Evolutionary conservation across 129 eudicot genomes (phyloP).

Genomic region (Escallonia herrerae): DNA sequence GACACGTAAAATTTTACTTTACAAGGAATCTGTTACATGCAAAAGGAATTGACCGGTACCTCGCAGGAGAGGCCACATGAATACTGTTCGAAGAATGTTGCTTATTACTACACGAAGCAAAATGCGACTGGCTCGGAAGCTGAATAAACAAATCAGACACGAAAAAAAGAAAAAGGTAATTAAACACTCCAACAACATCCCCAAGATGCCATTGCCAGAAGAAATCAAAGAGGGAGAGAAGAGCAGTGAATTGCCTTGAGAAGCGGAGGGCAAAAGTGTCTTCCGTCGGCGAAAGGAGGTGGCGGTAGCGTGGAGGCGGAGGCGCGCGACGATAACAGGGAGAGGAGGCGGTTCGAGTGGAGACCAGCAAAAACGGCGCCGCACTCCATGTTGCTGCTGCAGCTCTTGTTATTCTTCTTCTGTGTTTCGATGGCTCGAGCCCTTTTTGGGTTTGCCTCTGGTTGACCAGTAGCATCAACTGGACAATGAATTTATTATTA

Average conservation of each 20-base stretch:
- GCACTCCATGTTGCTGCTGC: constrained; percentile 15
- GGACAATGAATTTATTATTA: too few relatives aligned
- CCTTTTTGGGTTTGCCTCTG: too few relatives aligned
- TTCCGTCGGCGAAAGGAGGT: constrained; percentile 4
- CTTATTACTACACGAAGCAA: constrained; percentile 11
- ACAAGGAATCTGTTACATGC: background rate
- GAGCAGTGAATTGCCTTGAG: constrained; percentile 12
- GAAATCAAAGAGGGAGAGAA: background rate
- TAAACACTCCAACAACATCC: background rate
- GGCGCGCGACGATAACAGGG: background rate
- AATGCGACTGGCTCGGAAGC: constrained; percentile 39
- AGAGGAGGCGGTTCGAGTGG: constrained; percentile 1
- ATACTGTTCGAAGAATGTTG: constrained; percentile 10
- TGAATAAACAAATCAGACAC: constrained; percentile 5
- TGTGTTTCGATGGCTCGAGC: too few relatives aligned
- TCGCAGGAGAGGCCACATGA: constrained; percentile 43
- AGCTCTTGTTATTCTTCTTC: too few relatives aligned
- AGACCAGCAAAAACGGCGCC: constrained; percentile 25
- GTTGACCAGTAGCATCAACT: too few relatives aligned
- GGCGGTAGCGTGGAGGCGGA: constrained; percentile 5
- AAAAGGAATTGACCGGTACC: constrained; percentile 19
- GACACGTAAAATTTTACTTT: background rate
- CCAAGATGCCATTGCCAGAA: too few relatives aligned
- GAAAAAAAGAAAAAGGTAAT: background rate
- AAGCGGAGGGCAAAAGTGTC: constrained; percentile 8